Base-by-base conservation (phyloP, 2,329 filamentous ascomycete species). In the Microcera coccophila region DNA sequence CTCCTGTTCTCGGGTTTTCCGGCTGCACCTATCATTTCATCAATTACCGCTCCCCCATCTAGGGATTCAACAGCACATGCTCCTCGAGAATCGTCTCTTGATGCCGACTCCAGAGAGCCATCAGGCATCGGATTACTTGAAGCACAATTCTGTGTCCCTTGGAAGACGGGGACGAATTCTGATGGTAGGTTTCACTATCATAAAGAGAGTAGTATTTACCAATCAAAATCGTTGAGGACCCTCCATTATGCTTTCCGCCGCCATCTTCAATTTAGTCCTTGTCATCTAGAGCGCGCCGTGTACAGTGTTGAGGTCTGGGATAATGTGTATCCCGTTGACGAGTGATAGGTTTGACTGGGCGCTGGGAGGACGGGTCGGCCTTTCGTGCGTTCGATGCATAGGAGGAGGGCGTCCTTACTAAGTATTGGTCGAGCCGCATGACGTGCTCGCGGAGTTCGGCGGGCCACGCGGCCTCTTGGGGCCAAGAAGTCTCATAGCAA, bases 401-500 rank as follows among this genome's bases (percentile, higher is more conserved):
- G 20, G 29, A 34, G 20, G 29, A 41, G 18, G 20, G 39, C 38
- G 10, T 29, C 19, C 38, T 20, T 26, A 11, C n/a, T n/a, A 40
- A 29, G 19, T 40, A 40, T 40, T 35, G 14, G 29, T 19, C 15
- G 11, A 40, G 31, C 34, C 34, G 17, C 29, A 20, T 32, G 29
- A 29, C 29, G 29, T 40, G 29, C 38, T 40, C 19, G 29, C 29
- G 19, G 31, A 32, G 22, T 29, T 40, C 19, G 19, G 38, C 31
- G 12, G 38, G 38, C 38, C 14, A 40, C 14, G 17, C 38, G n/a
- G 22, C 24, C 24, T 24, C 38, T 34, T 33, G 33, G 32, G 39
- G 39, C 39, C 33, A 41, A 14, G 33, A 34, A 15, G 39, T 41
- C 22, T 32, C 22, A 41, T 36, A n/a, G 12, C 22, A 20, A 22